Percentiles rank a stretch among this genome's conserved stretches.
phyloP scores from a whole-genome alignment of 129 eudicot genomes.

The Calendula officinalis region DNA sequence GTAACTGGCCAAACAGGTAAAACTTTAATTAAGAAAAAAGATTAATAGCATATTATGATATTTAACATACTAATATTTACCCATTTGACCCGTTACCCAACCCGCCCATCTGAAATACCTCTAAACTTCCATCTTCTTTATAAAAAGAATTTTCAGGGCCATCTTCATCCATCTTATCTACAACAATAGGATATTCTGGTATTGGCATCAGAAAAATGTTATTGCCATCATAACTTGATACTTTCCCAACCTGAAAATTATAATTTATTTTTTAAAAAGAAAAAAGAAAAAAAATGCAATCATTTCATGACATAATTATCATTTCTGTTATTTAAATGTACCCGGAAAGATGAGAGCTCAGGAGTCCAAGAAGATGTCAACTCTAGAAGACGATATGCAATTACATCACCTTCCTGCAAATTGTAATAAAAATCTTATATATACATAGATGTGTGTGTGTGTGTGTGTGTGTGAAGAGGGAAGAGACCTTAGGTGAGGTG shows the following conservation, averaged over 20 bases:
- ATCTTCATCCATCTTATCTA: constrained; percentile 49
- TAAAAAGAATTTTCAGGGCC: constrained; percentile 55
- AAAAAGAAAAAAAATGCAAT: not conserved
- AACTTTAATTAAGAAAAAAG: not conserved
- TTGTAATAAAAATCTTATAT: not conserved
- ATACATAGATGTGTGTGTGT: not conserved
- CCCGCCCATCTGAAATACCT: too few species aligned
- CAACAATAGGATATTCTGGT: constrained; percentile 61
- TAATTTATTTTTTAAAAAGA: not conserved
- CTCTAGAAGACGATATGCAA: constrained; percentile 87
- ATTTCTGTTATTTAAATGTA: constrained; percentile 24
- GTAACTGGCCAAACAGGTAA: not conserved
- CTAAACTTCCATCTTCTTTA: constrained; percentile 84
- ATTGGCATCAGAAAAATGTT: constrained; percentile 51
- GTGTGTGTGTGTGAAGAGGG: not conserved
- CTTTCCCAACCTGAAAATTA: constrained; percentile 60
- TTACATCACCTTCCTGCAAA: constrained; percentile 78
- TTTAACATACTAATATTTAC: too few species aligned
- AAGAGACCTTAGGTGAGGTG: constrained; percentile 60
- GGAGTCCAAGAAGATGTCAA: constrained; percentile 92
- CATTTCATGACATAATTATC: constrained; percentile 3
- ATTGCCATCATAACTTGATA: constrained; percentile 41
- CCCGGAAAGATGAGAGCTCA: constrained; percentile 77
- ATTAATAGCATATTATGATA: too few species aligned
- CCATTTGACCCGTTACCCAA: too few species aligned